A percentile compares a stretch with the other conserved stretches of the same genome.
These are phyloP conservation scores for Fusarium subtropicale DNA, from an alignment of 2,329 filamentous ascomycete species.

Conservation along the genomic window DNA sequence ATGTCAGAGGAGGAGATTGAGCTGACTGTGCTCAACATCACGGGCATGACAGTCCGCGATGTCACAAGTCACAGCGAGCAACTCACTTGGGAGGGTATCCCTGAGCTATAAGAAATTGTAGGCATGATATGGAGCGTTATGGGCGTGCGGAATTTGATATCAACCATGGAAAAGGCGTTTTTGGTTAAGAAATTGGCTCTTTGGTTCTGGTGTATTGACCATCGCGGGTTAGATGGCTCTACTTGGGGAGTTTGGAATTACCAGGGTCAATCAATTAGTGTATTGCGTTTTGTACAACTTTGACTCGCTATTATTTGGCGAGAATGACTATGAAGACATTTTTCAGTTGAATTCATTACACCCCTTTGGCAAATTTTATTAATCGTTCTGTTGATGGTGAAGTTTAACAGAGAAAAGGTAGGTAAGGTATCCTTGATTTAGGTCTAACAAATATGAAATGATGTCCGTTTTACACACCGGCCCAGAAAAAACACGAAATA, in stretches of 20 bases:
- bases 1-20: slow-evolving; percentile 74
- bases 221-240: slow-evolving; percentile 42
- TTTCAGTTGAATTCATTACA: slow-evolving; percentile 34
- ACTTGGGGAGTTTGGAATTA: slow-evolving; percentile 41
- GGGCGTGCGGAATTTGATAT: slow-evolving; percentile 30
- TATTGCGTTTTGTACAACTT: slow-evolving; percentile 40
- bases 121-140: slow-evolving; percentile 22
- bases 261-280: slow-evolving; percentile 25
- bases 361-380: neutral
- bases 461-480: slow-evolving; percentile 38
- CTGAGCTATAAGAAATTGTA: slow-evolving; percentile 41
- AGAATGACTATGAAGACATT: slow-evolving; percentile 39
- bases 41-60: slow-evolving; percentile 59
- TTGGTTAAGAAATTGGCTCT: slow-evolving; percentile 32
- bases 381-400: neutral
- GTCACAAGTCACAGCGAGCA: slow-evolving; percentile 54
- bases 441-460: slow-evolving; percentile 39
- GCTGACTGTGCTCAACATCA: slow-evolving; percentile 70
- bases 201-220: slow-evolving; percentile 34
- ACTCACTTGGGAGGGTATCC: slow-evolving; percentile 57
- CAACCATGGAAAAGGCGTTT: slow-evolving; percentile 43
- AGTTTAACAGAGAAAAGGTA: slow-evolving; percentile 38
- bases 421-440: slow-evolving; percentile 49
- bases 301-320: slow-evolving; percentile 37
- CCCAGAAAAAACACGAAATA: slow-evolving; percentile 26